Base-by-base conservation (phyloP, 495 filamentous ascomycete species). In the Trichoderma asperelloides region DNA sequence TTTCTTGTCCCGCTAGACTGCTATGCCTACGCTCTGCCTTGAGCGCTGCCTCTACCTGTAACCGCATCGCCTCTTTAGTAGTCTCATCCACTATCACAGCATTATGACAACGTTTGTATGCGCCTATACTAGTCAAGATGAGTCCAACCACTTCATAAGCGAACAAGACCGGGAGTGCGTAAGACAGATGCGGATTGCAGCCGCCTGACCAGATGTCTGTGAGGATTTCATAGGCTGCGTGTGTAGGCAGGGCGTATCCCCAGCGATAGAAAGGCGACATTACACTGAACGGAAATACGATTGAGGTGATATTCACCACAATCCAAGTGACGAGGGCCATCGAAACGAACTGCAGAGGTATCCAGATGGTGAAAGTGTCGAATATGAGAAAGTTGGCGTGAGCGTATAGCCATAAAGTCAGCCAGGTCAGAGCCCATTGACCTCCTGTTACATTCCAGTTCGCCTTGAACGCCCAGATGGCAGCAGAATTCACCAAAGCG, bases 351-450 rank as follows among this genome's bases (percentile, higher is more conserved):
- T 72, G 73, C 23, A 70, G 69, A 1, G 81, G 76, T 1, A 83
- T 23, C 78, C 78, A 82, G 57, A 79, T 71, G 1, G 79, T 80
- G 64, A 83, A 76, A 12, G 79, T 71, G 62, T 86, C 82, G 0
- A 86, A 73, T 12, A 72, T 69, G 39, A 82, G 72, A 69, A 83
- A 86, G 69, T 84, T 83, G 28, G 78, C 60, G 68, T 85, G 81
- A 2, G 75, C 78, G 47, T 82, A 82, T 8, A 86, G 79, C 84
- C 84, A 86, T 1, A 85, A 62, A 0, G 69, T 64, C 57, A 79
- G 68, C 84, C 84, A 86, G 7, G 73, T 78, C 23, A 83, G 69
- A 1, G 69, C 75, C 65, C 82, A 85, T 60, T 85, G 81, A 39
- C 67, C 74, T n/a, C 72, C 76, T 65, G 76, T 76, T 40, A 85